phyloP scores from a whole-genome alignment of 2,329 filamentous ascomycete genomes.

The Colletotrichum neosansevieriae region DNA sequence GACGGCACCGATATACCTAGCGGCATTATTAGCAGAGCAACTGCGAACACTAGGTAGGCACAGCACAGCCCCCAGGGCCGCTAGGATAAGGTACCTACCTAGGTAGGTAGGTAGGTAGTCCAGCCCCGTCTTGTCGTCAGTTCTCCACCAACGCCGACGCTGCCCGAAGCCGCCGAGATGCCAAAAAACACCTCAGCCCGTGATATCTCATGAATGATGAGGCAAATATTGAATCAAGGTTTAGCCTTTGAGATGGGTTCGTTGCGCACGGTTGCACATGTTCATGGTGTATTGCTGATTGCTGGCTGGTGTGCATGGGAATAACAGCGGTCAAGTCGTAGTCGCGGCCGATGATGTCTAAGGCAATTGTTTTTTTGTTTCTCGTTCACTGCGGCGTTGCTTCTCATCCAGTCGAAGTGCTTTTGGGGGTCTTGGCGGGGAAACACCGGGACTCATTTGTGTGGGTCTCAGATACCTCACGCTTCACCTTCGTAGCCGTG shows the following conservation, averaged over 20 bases:
- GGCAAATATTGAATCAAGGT: not conserved
- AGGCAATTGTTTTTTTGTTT: slow-evolving; percentile 9
- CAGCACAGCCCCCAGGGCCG: slow-evolving; percentile 6
- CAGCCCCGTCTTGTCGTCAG: slow-evolving; percentile 21
- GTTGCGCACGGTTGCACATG: slow-evolving; percentile 13
- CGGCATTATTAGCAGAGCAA: not conserved
- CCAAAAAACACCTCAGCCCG: slow-evolving; percentile 27
- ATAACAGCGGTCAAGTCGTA: not conserved
- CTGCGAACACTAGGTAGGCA: not conserved
- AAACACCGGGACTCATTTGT: slow-evolving; percentile 15
- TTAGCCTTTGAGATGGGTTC: not conserved
- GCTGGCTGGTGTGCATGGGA: not conserved
- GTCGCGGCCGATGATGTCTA: not conserved
- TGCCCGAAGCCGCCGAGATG: slow-evolving; percentile 30
- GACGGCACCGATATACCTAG: not conserved
- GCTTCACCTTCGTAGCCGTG: too few relatives aligned
- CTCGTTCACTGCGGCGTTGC: not conserved
- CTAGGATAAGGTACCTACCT: too few relatives aligned
- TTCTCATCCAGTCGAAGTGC: slow-evolving; percentile 28
- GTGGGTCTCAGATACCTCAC: slow-evolving; percentile 1
- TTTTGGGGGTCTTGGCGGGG: slow-evolving; percentile 28
- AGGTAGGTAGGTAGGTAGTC: too few relatives aligned
- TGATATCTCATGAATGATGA: not conserved
- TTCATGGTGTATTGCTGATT: not conserved
- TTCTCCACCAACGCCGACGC: slow-evolving; percentile 32